Evolutionary conservation across 1,284 basidiomycete genomes (phyloP), one percentile per base, ranked within the genome.

Genomic region (Rhizopogon parksii): DNA sequence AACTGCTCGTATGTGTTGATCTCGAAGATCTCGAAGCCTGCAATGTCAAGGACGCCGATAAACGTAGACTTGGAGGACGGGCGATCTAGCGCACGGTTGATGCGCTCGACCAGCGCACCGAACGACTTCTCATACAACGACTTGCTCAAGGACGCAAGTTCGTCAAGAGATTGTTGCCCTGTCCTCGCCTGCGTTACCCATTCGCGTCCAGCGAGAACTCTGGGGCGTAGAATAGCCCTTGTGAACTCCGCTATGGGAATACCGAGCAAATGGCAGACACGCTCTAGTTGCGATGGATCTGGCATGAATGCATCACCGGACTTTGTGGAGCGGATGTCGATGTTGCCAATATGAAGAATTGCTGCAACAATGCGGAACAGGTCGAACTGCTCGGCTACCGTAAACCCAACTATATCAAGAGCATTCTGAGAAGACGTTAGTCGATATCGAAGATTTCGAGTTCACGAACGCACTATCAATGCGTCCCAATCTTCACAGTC

Each of bases 31-130:
- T 99, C 96, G 72, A 99, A 99, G 17, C 96, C 96, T 6, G 96
- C 96, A 53, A 99, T 99, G 80, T 99, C 96, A 30, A 99, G 80
- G 2, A 99, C 96, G 40, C 96, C 96, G 56, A 99, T 99, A 67
- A 98, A 99, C 1, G 91, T 94, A 34, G 91, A 87, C 69, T 96
- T 96, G 25, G 85, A 83, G 32, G 90, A 91, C 1, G 95, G 94
- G 6, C 95, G 82, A 61, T 98, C 95, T 1, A 99, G 78, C 1
- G 94, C 95, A 46, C 82, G 83, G 67, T 99, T 99, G 70, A 99
- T 92, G 39, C 93, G 82, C 57, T 97, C 95, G 19, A 99, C 96
- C 42, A 99, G 80, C 40, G 82, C 79, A 14, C 93, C 91, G 63
- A 99, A 99, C 1, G 88, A 92, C 70, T 97, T 98, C 73, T 99